Evolutionary conservation across 768 basidiomycete species (phyloP), one percentile per base, ranked within the genome.

Genomic region (Naganishia vaughanmartiniae): DNA sequence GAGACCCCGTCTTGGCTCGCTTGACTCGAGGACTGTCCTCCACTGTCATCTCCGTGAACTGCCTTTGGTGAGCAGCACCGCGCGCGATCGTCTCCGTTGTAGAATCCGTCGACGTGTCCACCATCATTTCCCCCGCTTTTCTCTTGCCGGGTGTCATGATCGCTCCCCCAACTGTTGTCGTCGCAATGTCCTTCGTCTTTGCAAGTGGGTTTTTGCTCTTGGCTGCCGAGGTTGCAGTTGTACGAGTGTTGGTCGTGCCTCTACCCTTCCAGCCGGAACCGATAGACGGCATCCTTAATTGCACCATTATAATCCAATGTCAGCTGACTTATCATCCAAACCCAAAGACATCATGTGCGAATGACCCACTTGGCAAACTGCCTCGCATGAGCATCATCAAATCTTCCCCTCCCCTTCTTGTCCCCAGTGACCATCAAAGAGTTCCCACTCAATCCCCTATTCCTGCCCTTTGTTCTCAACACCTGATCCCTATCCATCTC

Each of bases 281-380:
- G 57, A 45, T 39, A 5, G 55, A 60, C 14, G 45, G 45, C 57
- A 60, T 45, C 21, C 51, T n/a, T 57, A 31, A 6, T 19, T 4
- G 53, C 24, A 21, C n/a, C 31, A n/a, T 2, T 34, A 24, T 31
- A 30, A n/a, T 4, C 42, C n/a, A 30, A 24, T 63, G 12, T 45
- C 19, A 2, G 26, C 55, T 33, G 28, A 24, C 56, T 36, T 12
- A 12, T 36, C 34, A 36, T 4, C 34, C 6, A 12, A 36, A 36
- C 30, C 12, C 28, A 45, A 46, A 15, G 15, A 24, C 26, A 24
- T 12, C 21, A 36, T n/a, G n/a, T 15, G 15, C 2, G 14, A 42
- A 9, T 7, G 12, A 71, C 79, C 53, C 54, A 80, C 79, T 74
- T 79, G 15, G 77, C 74, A 60, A 80, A 80, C 54, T 79, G 76